These are phyloP conservation scores for Tetratostichococcus sp. DNA, from an alignment of 139 green algal species.

Conservation along the genomic window DNA sequence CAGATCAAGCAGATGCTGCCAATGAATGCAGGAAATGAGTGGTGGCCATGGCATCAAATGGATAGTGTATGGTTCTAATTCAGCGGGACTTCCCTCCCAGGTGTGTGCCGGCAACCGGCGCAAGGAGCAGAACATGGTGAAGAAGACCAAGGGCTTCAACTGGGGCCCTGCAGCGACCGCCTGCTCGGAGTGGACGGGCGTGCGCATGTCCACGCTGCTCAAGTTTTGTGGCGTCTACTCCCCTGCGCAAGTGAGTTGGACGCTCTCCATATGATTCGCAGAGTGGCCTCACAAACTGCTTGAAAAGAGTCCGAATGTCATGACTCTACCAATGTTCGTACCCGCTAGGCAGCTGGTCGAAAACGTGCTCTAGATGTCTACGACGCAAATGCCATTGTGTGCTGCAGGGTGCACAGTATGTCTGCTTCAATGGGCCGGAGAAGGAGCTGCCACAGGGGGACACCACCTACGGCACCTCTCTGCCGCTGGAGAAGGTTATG, in stretches of 20 bases:
- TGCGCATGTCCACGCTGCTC: constrained; percentile 83
- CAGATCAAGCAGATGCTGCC: too few species aligned
- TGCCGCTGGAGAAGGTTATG: constrained; percentile 52
- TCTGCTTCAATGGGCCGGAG: constrained; percentile 72
- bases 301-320: too few species aligned
- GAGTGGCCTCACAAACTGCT: too few species aligned
- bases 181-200: constrained; percentile 77
- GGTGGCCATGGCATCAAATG: too few species aligned
- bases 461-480: constrained; percentile 48
- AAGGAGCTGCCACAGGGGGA: constrained; percentile 77
- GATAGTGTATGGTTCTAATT: too few species aligned
- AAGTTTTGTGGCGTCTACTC: constrained; percentile 46
- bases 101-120: constrained; percentile 89
- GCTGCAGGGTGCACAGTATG: constrained; percentile 37
- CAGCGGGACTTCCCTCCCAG: too few species aligned
- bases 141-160: constrained; percentile 95
- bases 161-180: constrained; percentile 60
- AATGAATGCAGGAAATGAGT: too few species aligned
- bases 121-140: constrained; percentile 99
- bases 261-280: too few species aligned
- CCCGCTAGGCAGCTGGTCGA: too few species aligned
- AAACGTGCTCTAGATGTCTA: too few species aligned
- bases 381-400: background rate
- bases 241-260: background rate
- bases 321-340: too few species aligned